A percentile compares a stretch with the other conserved stretches of the same genome.
phyloP scores from a whole-genome alignment of 2,329 filamentous ascomycete genomes.

The Curvularia eragrostidis region DNA sequence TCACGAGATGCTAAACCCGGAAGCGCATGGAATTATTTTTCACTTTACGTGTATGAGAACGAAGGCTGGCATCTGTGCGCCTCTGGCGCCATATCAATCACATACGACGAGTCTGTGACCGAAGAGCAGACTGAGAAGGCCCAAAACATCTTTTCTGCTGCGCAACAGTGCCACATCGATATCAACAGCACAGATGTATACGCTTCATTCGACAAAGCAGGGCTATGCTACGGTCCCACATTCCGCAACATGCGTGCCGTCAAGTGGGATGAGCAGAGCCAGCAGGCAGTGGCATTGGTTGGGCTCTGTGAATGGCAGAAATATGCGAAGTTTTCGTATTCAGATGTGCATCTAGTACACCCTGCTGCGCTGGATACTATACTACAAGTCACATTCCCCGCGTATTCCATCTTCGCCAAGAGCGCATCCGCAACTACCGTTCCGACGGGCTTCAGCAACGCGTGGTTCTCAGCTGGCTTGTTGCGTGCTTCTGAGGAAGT shows the following conservation, averaged over 20 bases:
- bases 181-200: constrained; percentile 20
- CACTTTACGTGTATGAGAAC: constrained; percentile 18
- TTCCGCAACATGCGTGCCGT: constrained; percentile 23
- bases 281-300: constrained; percentile 16
- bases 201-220: constrained; percentile 14
- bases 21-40: constrained; percentile 12
- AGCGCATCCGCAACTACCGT: constrained; percentile 15
- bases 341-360: constrained; percentile 24
- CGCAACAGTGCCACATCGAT: constrained; percentile 1
- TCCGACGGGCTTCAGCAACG: constrained; percentile 20
- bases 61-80: constrained; percentile 36
- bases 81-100: constrained; percentile 24
- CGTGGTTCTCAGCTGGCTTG: constrained; percentile 18
- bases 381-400: constrained; percentile 23
- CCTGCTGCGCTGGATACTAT: constrained; percentile 25
- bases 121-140: not conserved
- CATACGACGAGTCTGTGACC: not conserved
- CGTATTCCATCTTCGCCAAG: constrained; percentile 17
- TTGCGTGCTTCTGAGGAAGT: not conserved
- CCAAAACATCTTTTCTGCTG: not conserved
- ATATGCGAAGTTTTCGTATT: constrained; percentile 3
- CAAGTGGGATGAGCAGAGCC: constrained; percentile 6
- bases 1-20: not conserved
- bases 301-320: constrained; percentile 19
- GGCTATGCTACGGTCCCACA: constrained; percentile 22